phyloP scores from a whole-genome alignment of 2,329 filamentous ascomycete genomes.

The Botrytis tulipae region DNA sequence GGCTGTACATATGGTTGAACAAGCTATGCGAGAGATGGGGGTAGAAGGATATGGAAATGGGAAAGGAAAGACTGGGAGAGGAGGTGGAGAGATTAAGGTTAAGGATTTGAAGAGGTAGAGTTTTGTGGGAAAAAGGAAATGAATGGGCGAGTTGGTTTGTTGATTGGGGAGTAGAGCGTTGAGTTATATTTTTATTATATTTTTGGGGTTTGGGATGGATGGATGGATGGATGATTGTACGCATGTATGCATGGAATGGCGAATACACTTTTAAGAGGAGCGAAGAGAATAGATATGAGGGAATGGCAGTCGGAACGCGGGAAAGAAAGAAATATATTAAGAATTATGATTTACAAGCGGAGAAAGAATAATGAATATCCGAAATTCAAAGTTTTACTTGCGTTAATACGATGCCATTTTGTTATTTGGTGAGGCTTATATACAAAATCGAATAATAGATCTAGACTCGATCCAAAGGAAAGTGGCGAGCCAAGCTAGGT shows the following conservation, averaged over 20 bases:
- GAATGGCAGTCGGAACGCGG: background rate
- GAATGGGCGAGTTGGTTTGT: background rate
- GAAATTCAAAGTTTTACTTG: background rate
- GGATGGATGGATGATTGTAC: background rate
- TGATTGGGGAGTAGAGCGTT: background rate
- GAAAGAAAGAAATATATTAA: background rate
- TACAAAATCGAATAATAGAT: background rate
- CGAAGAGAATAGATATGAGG: background rate
- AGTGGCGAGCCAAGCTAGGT: background rate
- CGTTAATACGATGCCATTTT: background rate
- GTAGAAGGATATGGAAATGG: slow-evolving; percentile 37
- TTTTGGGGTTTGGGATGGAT: background rate
- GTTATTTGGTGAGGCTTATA: background rate
- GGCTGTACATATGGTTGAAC: slow-evolving; percentile 62
- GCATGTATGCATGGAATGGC: background rate
- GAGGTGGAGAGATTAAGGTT: slow-evolving; percentile 38
- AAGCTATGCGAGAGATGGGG: slow-evolving; percentile 48
- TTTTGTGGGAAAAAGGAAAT: background rate
- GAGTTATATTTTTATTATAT: background rate
- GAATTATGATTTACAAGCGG: background rate
- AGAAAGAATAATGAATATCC: background rate
- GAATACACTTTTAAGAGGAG: background rate
- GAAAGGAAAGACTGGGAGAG: slow-evolving; percentile 35
- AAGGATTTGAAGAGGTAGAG: slow-evolving; percentile 36
- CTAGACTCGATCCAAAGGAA: background rate